These are phyloP conservation scores for Globisporangium paroecandrum DNA, from an alignment of 352 stramenopile species.

Conservation along the genomic window DNA sequence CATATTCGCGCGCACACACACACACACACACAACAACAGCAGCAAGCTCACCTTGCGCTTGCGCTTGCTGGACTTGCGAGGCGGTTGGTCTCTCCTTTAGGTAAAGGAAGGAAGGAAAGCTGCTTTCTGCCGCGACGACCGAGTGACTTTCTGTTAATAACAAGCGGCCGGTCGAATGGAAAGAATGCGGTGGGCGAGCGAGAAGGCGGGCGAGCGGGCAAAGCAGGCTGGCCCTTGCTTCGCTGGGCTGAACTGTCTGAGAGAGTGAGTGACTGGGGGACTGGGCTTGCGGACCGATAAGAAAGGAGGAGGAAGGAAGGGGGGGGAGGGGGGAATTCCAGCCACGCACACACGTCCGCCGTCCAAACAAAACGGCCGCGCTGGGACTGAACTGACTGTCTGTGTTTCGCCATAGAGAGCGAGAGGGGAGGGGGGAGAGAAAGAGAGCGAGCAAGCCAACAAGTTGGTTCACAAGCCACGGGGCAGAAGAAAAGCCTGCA, in stretches of 20 bases:
- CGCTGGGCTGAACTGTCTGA: neutral
- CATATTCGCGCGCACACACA: neutral
- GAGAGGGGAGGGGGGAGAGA: constrained; percentile 4
- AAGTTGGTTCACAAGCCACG: neutral
- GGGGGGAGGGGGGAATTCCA: constrained; percentile 4
- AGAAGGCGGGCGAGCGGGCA: neutral
- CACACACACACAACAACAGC: neutral
- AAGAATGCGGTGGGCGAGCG: constrained; percentile 4
- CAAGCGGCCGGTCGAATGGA: neutral
- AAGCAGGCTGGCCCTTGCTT: neutral
- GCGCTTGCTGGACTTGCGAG: neutral
- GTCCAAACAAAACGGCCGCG: constrained; percentile 2
- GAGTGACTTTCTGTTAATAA: constrained; percentile 9
- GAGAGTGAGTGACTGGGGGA: constrained; percentile 8
- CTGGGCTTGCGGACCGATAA: constrained; percentile 2
- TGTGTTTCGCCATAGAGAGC: constrained; percentile 9
- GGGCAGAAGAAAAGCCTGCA: neutral
- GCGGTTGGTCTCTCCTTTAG: neutral
- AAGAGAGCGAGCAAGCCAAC: neutral
- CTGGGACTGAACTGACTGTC: constrained; percentile 10
- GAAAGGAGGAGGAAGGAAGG: neutral
- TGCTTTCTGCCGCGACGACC: constrained; percentile 14
- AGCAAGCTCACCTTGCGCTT: neutral
- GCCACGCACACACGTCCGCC: constrained; percentile 7
- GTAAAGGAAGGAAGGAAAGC: neutral